Percentiles rank a stretch among this genome's conserved stretches.
phyloP scores from a whole-genome alignment of 345 rosid genomes.

The Eucalyptus brandiana region DNA sequence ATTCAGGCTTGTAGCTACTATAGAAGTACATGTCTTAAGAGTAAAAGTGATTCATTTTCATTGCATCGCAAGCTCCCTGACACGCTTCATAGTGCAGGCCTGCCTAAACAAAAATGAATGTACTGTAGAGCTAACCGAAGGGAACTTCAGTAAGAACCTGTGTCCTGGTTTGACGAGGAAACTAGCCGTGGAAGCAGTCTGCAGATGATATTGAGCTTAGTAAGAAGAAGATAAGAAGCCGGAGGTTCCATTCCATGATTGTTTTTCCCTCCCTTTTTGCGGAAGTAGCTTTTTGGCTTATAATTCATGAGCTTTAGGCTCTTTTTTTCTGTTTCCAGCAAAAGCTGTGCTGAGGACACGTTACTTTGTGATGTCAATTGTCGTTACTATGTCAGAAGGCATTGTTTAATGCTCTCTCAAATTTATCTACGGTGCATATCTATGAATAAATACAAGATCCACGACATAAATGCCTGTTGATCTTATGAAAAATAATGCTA shows the following conservation, averaged over 20 bases:
- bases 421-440: neutral
- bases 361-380: neutral
- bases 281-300: neutral
- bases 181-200: conserved; percentile 18
- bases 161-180: conserved; percentile 3
- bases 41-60: neutral
- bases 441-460: neutral
- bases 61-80: neutral
- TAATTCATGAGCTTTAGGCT: neutral
- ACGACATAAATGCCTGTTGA: neutral
- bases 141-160: conserved; percentile 13
- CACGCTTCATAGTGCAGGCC: conserved; percentile 11
- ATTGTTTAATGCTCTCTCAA: neutral
- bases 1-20: neutral
- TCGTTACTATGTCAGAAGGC: neutral
- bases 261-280: neutral
- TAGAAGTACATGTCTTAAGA: neutral
- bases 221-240: too few species aligned
- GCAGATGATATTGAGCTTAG: too few species aligned
- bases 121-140: conserved; percentile 15
- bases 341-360: neutral
- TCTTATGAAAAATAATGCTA: too few species aligned
- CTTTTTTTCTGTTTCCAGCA: conserved; percentile 3
- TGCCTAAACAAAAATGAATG: conserved; percentile 33
- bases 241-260: neutral